Percentiles rank a stretch among this genome's conserved stretches.
Evolutionary conservation across 257 asterid species (phyloP).

Genomic region (Solanum habrochaites): DNA sequence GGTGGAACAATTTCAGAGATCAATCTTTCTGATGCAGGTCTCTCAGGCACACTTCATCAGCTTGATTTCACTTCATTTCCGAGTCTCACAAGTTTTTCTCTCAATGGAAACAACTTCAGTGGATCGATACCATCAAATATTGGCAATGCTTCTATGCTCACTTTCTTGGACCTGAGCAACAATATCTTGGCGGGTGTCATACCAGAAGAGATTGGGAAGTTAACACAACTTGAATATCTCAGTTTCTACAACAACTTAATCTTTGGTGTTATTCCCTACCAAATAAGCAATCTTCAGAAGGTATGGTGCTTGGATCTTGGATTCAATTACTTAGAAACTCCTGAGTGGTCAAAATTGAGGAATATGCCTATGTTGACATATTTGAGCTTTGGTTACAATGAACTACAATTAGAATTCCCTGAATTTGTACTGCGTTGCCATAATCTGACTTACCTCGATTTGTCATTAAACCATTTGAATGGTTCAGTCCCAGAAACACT

Average conservation of each 20-base stretch:
- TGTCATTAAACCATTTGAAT: neutral
- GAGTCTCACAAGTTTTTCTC: neutral
- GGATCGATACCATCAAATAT: neutral
- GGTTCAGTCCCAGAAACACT: neutral
- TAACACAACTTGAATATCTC: neutral
- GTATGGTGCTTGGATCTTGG: neutral
- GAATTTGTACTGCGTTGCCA: neutral
- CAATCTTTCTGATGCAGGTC: neutral
- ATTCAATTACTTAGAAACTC: neutral
- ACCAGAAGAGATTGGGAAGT: neutral
- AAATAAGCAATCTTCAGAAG: neutral
- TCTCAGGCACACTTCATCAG: neutral
- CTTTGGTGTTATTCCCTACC: neutral
- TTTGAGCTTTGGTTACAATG: neutral
- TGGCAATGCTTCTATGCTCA: neutral
- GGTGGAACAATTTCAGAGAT: neutral
- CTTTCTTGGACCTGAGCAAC: neutral
- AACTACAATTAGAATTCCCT: rapidly evolving
- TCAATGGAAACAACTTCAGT: neutral
- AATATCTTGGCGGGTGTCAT: neutral
- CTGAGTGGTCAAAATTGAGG: neutral
- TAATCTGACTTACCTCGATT: neutral
- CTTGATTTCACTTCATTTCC: neutral
- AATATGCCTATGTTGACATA: neutral
- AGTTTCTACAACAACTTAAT: rapidly evolving